Conservation (phyloP, 2,329 filamentous ascomycete species). For the Trichophyton rubrum region DNA sequence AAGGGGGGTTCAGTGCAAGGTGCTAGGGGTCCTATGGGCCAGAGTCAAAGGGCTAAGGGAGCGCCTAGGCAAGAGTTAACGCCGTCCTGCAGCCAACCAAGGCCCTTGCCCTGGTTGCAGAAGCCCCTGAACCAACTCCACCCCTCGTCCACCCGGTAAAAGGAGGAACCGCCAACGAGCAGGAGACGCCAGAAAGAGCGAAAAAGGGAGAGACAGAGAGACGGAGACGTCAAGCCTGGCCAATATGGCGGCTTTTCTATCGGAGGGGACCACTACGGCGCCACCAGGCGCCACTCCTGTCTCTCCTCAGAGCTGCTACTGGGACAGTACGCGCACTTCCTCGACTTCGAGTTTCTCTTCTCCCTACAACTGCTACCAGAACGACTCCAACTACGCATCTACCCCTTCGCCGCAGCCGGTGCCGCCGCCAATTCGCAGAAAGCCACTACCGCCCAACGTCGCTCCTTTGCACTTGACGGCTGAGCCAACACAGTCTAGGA, state of each 20-base stretch:
- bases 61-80: not conserved
- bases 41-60: not conserved
- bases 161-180: not conserved
- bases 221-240: not conserved
- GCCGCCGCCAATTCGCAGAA: slow-evolving; percentile 36
- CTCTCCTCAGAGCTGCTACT: not conserved
- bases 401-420: not conserved
- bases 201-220: not conserved
- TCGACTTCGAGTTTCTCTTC: not conserved
- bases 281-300: not conserved
- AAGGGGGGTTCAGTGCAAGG: not conserved
- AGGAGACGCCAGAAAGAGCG: not conserved
- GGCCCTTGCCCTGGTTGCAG: not conserved
- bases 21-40: not conserved
- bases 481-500: slow-evolving; percentile 10
- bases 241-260: not conserved
- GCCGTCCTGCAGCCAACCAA: not conserved
- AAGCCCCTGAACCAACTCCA: not conserved
- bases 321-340: not conserved
- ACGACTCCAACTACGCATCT: not conserved
- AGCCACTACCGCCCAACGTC: slow-evolving; percentile 42
- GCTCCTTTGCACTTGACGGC: slow-evolving; percentile 32
- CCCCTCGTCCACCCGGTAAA: not conserved
- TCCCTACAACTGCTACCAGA: not conserved
- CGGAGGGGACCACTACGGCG: not conserved